Evolutionary conservation across 2,329 filamentous ascomycete species (phyloP).

Genomic region (Graphiopsis chlorocephala): DNA sequence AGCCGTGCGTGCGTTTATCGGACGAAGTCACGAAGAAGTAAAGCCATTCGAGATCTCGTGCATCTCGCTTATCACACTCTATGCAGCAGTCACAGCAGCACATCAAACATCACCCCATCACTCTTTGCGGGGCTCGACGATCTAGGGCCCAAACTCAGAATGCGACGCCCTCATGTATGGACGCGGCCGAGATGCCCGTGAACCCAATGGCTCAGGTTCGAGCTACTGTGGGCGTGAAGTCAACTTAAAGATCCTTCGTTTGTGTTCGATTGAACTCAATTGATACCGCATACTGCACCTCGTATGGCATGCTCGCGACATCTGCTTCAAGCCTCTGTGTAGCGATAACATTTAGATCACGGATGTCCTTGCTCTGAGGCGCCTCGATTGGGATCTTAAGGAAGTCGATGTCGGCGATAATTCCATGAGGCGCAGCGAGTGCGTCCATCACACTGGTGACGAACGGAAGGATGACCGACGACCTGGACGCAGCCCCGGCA

Average conservation of each 20-base stretch:
- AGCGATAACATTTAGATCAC: not conserved
- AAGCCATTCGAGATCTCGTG: not conserved
- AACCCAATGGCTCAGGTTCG: not conserved
- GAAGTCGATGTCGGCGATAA: too few relatives aligned
- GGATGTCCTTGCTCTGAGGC: not conserved
- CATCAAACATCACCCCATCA: not conserved
- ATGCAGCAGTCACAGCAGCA: not conserved
- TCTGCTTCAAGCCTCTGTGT: not conserved
- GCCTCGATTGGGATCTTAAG: too few relatives aligned
- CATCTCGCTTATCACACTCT: not conserved
- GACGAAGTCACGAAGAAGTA: not conserved
- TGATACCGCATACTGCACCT: not conserved
- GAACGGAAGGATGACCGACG: too few relatives aligned
- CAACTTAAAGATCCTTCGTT: not conserved
- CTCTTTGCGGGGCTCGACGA: not conserved
- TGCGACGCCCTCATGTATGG: not conserved
- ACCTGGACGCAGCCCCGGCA: too few relatives aligned
- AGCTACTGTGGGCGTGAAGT: conserved; percentile 6
- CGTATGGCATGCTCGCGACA: not conserved
- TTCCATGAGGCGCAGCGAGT: too few relatives aligned
- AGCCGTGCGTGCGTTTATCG: not conserved
- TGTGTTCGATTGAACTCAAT: not conserved
- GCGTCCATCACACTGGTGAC: too few relatives aligned
- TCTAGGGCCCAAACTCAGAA: not conserved
- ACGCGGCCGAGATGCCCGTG: not conserved